Percentiles rank a stretch among this genome's conserved stretches.
Conservation (phyloP, 148 eudicot genomes). For the Rhododendron vialii region DNA sequence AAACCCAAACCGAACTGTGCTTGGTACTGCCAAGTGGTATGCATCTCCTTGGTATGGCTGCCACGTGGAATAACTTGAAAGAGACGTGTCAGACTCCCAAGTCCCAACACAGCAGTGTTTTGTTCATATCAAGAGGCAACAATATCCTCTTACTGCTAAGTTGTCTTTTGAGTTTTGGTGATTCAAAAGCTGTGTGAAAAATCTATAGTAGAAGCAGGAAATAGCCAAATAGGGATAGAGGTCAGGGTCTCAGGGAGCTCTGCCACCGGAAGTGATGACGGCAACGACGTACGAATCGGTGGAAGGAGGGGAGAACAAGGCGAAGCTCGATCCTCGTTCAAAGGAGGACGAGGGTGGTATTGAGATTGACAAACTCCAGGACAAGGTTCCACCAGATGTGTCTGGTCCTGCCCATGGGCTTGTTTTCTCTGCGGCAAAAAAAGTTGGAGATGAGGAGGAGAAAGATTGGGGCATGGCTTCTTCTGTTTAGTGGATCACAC, state of each 20-base stretch:
- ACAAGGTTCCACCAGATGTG: slow-evolving; percentile 38
- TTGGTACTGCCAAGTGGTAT: neutral
- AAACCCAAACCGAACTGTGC: neutral
- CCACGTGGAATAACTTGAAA: neutral
- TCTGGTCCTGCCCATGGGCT: neutral
- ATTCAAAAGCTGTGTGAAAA: neutral
- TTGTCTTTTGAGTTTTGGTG: neutral
- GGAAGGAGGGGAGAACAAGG: slow-evolving; percentile 37
- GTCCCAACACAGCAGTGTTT: neutral
- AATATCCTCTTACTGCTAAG: neutral
- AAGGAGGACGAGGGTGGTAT: slow-evolving; percentile 60
- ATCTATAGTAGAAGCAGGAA: neutral
- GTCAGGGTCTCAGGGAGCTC: slow-evolving; percentile 55
- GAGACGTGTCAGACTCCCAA: neutral
- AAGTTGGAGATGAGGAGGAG: neutral
- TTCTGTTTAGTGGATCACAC: neutral
- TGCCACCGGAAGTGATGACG: slow-evolving; percentile 31
- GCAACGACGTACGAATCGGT: slow-evolving; percentile 42
- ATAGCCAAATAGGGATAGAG: slow-evolving; percentile 5
- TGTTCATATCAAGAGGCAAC: neutral
- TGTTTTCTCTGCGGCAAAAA: neutral
- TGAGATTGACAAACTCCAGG: slow-evolving; percentile 61
- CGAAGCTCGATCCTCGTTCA: slow-evolving; percentile 24
- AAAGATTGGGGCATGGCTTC: neutral
- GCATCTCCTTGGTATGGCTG: neutral